Conservation (phyloP, 2,329 filamentous ascomycete species). For the Alternaria sp. region DNA sequence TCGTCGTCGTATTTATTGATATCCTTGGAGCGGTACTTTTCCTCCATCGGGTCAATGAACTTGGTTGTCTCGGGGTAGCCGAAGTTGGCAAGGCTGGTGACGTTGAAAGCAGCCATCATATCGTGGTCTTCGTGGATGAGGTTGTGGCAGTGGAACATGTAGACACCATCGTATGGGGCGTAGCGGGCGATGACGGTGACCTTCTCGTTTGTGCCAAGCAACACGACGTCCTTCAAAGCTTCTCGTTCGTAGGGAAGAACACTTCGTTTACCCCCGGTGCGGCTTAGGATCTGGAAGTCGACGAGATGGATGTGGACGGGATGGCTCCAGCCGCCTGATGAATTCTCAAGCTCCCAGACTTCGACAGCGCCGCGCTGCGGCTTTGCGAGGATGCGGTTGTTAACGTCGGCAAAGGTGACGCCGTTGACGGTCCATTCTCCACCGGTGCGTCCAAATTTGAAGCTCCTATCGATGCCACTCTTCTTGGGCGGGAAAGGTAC, state of each 20-base stretch:
- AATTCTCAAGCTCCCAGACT: constrained; percentile 54
- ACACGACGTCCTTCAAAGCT: constrained; percentile 65
- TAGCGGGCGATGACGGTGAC: constrained; percentile 42
- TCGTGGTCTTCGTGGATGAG: constrained; percentile 55
- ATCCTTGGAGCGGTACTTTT: constrained; percentile 33
- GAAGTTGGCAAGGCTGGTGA: constrained; percentile 42
- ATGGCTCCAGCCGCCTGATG: constrained; percentile 59
- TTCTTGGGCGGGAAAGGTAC: constrained; percentile 44
- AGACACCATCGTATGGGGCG: constrained; percentile 55
- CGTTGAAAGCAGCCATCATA: constrained; percentile 56
- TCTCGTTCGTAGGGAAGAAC: constrained; percentile 61
- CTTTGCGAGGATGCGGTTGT: constrained; percentile 46
- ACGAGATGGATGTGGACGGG: constrained; percentile 65
- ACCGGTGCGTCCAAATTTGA: constrained; percentile 40
- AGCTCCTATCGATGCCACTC: constrained; percentile 37
- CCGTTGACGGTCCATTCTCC: constrained; percentile 50
- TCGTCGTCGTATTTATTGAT: constrained; percentile 28
- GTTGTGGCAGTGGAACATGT: constrained; percentile 58
- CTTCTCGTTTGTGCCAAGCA: constrained; percentile 58
- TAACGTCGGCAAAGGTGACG: constrained; percentile 42
- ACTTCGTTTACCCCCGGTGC: constrained; percentile 51
- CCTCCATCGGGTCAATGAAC: constrained; percentile 43
- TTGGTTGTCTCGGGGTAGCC: constrained; percentile 45
- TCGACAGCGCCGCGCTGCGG: constrained; percentile 45
- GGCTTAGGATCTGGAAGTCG: constrained; percentile 62